Conservation (phyloP, 352 stramenopile species). For the Thalassiosira exigua region DNA sequence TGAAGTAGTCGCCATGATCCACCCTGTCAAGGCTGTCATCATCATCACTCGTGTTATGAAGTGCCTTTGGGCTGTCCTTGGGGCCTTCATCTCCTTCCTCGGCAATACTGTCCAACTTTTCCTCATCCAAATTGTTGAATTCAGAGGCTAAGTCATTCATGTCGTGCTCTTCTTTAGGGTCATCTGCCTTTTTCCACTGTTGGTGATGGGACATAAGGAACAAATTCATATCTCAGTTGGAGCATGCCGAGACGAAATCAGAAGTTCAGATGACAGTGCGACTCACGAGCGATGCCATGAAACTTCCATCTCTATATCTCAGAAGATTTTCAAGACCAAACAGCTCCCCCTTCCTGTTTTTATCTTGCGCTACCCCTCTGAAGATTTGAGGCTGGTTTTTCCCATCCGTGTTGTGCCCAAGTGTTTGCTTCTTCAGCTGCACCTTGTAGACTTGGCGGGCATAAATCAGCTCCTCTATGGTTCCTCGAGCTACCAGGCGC, state of each 20-base stretch:
- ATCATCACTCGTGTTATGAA: constrained; percentile 8
- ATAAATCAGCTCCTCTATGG: constrained; percentile 86
- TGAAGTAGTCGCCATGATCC: constrained; percentile 72
- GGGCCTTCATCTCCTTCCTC: constrained; percentile 36
- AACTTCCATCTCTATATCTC: constrained; percentile 78
- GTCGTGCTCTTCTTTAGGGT: constrained; percentile 50
- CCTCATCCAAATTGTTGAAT: constrained; percentile 40
- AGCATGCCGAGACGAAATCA: not conserved
- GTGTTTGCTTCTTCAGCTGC: constrained; percentile 83
- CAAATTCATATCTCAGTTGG: constrained; percentile 1
- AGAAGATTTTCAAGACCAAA: constrained; percentile 85
- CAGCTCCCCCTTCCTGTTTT: constrained; percentile 80
- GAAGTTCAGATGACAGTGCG: constrained; percentile 14
- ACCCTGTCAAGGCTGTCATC: constrained; percentile 40
- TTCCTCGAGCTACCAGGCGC: constrained; percentile 82
- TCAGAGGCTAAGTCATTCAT: constrained; percentile 35
- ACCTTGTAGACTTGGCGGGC: constrained; percentile 74
- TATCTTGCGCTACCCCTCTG: constrained; percentile 76
- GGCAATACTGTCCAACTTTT: constrained; percentile 47
- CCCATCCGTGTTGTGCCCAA: constrained; percentile 48
- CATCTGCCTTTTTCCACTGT: constrained; percentile 65
- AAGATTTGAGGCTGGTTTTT: constrained; percentile 72
- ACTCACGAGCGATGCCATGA: constrained; percentile 61
- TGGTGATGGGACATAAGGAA: not conserved
- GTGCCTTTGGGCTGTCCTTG: constrained; percentile 11